Conservation (phyloP, 2,329 filamentous ascomycete genomes). For the Arthroderma uncinatum region DNA sequence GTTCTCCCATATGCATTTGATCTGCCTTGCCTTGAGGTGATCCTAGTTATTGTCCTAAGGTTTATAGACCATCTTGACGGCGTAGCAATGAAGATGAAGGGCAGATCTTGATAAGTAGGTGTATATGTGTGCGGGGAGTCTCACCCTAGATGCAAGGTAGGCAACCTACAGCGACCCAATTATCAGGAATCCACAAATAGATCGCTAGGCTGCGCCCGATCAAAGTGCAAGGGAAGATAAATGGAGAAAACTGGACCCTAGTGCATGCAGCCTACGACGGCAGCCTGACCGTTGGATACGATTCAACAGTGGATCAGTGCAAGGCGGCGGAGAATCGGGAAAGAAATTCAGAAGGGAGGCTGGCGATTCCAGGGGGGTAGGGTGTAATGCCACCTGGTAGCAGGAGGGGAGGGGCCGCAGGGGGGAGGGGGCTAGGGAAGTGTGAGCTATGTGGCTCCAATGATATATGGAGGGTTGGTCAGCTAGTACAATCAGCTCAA, state of each 20-base stretch:
- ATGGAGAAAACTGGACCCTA: not conserved
- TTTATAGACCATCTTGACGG: not conserved
- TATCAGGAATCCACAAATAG: not conserved
- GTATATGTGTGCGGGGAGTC: not conserved
- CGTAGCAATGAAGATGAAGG: not conserved
- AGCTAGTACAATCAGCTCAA: not conserved
- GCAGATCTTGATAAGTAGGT: not conserved
- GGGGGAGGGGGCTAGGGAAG: not conserved
- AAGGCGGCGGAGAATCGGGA: not conserved
- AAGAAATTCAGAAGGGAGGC: not conserved
- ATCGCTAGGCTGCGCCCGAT: too few relatives aligned
- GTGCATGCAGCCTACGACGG: not conserved
- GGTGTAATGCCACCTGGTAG: slow-evolving; percentile 7
- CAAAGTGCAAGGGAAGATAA: not conserved
- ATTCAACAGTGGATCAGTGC: not conserved
- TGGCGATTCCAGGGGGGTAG: not conserved
- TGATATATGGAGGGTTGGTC: not conserved
- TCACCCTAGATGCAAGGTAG: not conserved
- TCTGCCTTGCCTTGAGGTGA: not conserved
- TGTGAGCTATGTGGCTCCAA: slow-evolving; percentile 15
- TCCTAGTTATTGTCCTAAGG: not conserved
- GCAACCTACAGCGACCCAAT: not conserved
- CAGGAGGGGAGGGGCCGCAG: slow-evolving; percentile 13
- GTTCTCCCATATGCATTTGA: not conserved
- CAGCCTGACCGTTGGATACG: not conserved